Conservation (phyloP, 306 rosid species). For the Boehmeria nivea region DNA sequence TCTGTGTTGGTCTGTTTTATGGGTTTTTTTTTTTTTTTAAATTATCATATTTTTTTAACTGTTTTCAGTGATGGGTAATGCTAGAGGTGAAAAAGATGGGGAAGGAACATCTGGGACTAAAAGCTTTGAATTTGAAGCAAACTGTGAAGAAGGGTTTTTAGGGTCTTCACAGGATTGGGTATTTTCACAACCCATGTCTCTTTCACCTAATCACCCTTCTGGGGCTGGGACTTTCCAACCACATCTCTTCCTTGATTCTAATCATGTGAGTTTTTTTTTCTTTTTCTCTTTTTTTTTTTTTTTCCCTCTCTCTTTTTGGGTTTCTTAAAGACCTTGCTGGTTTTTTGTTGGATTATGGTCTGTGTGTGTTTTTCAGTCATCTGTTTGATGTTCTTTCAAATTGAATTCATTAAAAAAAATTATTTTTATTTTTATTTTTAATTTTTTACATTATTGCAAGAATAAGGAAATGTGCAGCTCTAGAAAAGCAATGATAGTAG, state of each 20-base stretch:
- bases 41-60: conserved; percentile 6
- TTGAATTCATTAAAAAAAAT: no score
- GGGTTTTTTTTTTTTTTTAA: conserved; percentile 1
- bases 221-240: conserved; percentile 5
- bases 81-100: conserved; percentile 26
- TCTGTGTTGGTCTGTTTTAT: conserved; percentile 10
- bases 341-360: background rate
- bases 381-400: background rate
- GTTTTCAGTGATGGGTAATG: conserved; percentile 36
- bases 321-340: background rate
- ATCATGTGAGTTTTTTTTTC: conserved; percentile 21
- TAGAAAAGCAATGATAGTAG: no score
- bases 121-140: conserved; percentile 24
- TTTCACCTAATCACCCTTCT: conserved; percentile 13
- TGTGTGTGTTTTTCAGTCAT: background rate
- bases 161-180: conserved; percentile 15
- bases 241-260: conserved; percentile 7
- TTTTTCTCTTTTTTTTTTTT: background rate
- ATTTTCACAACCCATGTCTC: conserved; percentile 17
- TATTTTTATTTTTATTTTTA: no score
- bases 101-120: conserved; percentile 31
- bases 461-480: no score
- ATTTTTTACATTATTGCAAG: no score
- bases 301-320: background rate
- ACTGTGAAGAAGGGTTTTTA: conserved; percentile 18